Percentiles rank a stretch among this genome's conserved stretches.
Evolutionary conservation across 495 filamentous ascomycete species (phyloP).

Genomic region (Podospora sp.): DNA sequence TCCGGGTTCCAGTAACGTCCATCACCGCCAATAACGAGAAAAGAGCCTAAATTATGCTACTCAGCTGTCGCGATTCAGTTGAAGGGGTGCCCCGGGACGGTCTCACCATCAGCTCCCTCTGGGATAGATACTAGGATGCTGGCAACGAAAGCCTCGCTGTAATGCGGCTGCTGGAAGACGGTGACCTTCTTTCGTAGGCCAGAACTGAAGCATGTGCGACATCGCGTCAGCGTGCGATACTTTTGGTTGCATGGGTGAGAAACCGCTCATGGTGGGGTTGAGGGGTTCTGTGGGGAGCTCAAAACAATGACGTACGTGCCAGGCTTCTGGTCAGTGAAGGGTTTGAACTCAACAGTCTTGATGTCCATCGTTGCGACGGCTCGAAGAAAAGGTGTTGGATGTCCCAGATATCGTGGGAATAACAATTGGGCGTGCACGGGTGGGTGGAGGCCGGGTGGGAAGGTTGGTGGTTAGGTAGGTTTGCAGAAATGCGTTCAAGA

Average conservation of each 20-base stretch:
- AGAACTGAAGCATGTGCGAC: constrained; percentile 59
- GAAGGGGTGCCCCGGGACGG: background rate
- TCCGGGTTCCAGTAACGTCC: constrained; percentile 97
- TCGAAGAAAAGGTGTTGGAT: background rate
- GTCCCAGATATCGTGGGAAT: background rate
- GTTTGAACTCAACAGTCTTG: constrained; percentile 72
- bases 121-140: constrained; percentile 95
- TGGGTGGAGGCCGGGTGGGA: background rate
- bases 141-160: constrained; percentile 93
- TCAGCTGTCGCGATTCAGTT: background rate
- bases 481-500: background rate
- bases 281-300: constrained; percentile 30
- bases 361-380: constrained; percentile 60
- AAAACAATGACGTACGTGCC: constrained; percentile 78
- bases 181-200: constrained; percentile 98
- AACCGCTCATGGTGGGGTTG: constrained; percentile 36
- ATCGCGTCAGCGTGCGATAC: constrained; percentile 12
- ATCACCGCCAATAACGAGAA: constrained; percentile 97
- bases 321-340: constrained; percentile 95
- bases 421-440: background rate
- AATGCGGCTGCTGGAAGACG: constrained; percentile 92
- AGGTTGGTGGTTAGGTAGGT: background rate
- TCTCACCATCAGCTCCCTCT: constrained; percentile 73
- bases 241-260: constrained; percentile 17
- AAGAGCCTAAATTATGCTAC: constrained; percentile 55